These are phyloP conservation scores for Aristolochia fimbriata DNA, from an alignment of 164 flowering plant genomes.

Conservation along the genomic window DNA sequence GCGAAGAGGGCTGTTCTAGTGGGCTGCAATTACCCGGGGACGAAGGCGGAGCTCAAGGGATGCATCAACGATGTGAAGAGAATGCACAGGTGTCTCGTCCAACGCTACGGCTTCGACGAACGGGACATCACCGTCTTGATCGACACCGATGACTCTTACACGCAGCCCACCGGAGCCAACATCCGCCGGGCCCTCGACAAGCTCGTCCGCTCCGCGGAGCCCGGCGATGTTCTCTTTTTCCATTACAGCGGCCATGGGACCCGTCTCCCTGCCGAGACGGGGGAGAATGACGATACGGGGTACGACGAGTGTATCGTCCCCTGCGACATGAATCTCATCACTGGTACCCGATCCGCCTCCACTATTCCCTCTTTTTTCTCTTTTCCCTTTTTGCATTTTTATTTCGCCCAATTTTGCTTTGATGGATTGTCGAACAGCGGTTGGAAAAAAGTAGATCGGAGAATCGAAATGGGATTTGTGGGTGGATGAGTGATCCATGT, in stretches of 20 bases:
- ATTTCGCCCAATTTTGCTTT: neutral
- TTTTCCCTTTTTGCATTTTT: neutral
- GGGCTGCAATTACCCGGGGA: constrained; percentile 80
- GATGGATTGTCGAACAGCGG: no score
- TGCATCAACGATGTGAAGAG: constrained; percentile 85
- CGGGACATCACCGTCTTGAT: constrained; percentile 67
- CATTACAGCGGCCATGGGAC: constrained; percentile 98
- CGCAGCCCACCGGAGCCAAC: constrained; percentile 88
- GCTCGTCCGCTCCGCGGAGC: constrained; percentile 42
- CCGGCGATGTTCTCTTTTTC: constrained; percentile 71
- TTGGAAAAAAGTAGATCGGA: no score
- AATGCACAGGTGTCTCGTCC: constrained; percentile 46
- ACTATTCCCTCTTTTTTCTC: neutral
- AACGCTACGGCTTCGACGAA: constrained; percentile 59
- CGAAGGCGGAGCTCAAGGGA: constrained; percentile 85
- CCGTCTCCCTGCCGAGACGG: constrained; percentile 92
- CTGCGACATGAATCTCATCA: constrained; percentile 90
- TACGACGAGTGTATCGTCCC: constrained; percentile 98
- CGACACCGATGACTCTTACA: constrained; percentile 66
- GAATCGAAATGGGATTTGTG: neutral
- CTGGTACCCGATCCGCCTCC: constrained; percentile 30
- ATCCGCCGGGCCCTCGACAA: constrained; percentile 41
- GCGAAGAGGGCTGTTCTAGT: constrained; percentile 72
- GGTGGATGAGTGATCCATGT: no score
- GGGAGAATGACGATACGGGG: constrained; percentile 90